Evolutionary conservation across 805 yeast species (phyloP).

Genomic region (Tetrapisispora namnaoensis): DNA sequence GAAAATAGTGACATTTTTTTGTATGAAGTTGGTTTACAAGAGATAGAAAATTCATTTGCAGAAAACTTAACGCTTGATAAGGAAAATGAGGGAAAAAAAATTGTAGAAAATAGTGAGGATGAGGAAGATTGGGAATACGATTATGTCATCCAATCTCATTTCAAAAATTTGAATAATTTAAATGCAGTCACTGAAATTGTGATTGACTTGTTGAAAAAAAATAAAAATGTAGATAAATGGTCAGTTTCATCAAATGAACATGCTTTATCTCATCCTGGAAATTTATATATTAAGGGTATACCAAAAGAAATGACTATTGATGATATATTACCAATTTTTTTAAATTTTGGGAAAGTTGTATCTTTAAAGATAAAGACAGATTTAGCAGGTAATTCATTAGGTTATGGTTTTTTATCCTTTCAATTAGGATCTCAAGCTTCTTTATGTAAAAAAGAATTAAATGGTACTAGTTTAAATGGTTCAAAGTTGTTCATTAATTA

Average conservation of each 20-base stretch:
- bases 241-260: slow-evolving; percentile 22
- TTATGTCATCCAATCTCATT: slow-evolving; percentile 20
- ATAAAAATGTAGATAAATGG: slow-evolving; percentile 13
- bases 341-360: slow-evolving; percentile 34
- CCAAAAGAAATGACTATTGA: slow-evolving; percentile 32
- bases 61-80: background rate
- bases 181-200: slow-evolving; percentile 1
- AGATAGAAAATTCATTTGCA: slow-evolving; percentile 9
- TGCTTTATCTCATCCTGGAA: slow-evolving; percentile 45
- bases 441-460: slow-evolving; percentile 46
- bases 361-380: slow-evolving; percentile 41
- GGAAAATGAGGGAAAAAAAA: background rate
- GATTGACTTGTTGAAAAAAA: background rate
- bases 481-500: slow-evolving; percentile 42
- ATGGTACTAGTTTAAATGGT: slow-evolving; percentile 31
- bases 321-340: slow-evolving; percentile 31
- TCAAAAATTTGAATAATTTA: slow-evolving; percentile 13
- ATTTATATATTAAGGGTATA: slow-evolving; percentile 44
- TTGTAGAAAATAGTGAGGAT: background rate
- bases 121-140: slow-evolving; percentile 16
- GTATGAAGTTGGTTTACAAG: slow-evolving; percentile 18
- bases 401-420: slow-evolving; percentile 64
- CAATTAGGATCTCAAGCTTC: slow-evolving; percentile 49
- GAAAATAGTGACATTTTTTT: slow-evolving; percentile 15
- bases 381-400: slow-evolving; percentile 30